Conservation (phyloP, 352 stramenopile genomes). For the Globisporangium megalacanthum region DNA sequence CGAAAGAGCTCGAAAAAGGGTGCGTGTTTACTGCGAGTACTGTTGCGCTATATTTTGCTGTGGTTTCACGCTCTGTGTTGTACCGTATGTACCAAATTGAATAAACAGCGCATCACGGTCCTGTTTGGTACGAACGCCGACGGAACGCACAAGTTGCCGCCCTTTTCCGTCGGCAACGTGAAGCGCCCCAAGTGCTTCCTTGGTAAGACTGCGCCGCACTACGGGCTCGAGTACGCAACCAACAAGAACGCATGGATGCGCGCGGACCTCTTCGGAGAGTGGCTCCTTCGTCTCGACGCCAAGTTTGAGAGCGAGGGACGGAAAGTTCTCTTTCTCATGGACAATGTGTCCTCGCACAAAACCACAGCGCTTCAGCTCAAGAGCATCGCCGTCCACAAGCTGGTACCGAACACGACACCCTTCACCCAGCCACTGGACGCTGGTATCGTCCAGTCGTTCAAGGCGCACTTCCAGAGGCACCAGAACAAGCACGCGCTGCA, state of each 20-base stretch:
- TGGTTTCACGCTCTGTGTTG: background rate
- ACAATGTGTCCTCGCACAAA: conserved; percentile 3
- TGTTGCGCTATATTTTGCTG: background rate
- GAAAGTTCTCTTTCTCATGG: background rate
- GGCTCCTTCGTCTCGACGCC: background rate
- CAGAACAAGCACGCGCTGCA: background rate
- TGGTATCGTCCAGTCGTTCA: background rate
- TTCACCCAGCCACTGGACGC: background rate
- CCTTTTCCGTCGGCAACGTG: background rate
- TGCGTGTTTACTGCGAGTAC: background rate
- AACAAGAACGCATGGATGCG: conserved; percentile 1
- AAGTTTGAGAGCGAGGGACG: background rate
- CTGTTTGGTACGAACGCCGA: background rate
- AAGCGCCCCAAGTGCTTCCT: background rate
- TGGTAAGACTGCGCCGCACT: background rate
- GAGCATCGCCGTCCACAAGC: background rate
- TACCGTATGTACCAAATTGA: background rate
- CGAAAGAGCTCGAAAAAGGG: background rate
- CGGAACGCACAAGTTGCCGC: background rate
- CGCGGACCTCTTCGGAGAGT: background rate
- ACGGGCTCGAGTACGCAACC: background rate
- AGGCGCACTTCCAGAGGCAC: background rate
- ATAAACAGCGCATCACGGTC: background rate
- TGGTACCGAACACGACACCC: background rate
- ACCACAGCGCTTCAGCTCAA: background rate